Evolutionary conservation across 306 rosid species (phyloP).

Genomic region (Clitoria ternatea): DNA sequence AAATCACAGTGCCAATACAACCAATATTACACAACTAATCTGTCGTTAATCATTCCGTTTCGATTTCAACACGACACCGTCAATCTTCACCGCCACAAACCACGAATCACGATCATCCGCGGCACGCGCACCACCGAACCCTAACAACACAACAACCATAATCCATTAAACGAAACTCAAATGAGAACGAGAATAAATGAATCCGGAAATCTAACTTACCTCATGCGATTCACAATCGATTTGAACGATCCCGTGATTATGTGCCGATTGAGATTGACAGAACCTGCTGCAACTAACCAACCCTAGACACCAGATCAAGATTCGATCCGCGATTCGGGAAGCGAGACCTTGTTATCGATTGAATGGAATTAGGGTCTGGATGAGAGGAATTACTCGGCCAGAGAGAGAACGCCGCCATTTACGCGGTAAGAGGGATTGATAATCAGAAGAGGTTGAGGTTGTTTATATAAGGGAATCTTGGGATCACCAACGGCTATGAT

Average conservation of each 20-base stretch:
- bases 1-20: background rate
- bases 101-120: background rate
- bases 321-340: background rate
- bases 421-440: background rate
- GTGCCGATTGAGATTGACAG: background rate
- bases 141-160: background rate
- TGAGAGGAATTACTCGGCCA: background rate
- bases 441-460: background rate
- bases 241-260: background rate
- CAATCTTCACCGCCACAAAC: background rate
- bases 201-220: background rate
- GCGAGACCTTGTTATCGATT: background rate
- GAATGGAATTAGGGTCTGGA: background rate
- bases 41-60: background rate
- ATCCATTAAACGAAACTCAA: background rate
- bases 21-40: background rate
- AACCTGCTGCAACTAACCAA: background rate
- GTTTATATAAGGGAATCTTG: background rate
- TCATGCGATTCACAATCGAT: background rate
- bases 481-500: constrained; percentile 12
- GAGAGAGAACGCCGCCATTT: background rate
- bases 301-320: background rate
- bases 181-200: background rate
- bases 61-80: background rate
- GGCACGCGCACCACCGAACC: background rate